Evolutionary conservation across 306 rosid species (phyloP).

Genomic region (Quercus engelmannii): DNA sequence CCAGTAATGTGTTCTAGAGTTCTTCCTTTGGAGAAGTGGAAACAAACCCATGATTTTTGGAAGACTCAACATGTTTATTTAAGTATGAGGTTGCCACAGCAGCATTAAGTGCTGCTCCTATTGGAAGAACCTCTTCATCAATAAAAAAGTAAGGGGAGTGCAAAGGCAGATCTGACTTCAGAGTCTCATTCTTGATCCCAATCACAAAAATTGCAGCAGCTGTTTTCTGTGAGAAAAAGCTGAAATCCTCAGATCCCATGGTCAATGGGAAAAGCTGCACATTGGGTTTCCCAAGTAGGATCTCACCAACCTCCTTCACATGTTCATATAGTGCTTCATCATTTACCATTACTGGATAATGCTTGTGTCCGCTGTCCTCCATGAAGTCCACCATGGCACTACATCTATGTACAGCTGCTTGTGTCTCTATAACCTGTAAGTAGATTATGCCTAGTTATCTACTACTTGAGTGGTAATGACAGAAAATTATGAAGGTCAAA

Average conservation of each 20-base stretch:
- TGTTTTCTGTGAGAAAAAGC: slow-evolving; percentile 42
- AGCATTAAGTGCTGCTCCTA: slow-evolving; percentile 53
- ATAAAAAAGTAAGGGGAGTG: slow-evolving; percentile 48
- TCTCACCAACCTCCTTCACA: slow-evolving; percentile 38
- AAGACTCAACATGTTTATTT: slow-evolving; percentile 8
- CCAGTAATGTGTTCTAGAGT: neutral
- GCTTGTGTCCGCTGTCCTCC: slow-evolving; percentile 29
- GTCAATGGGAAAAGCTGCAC: slow-evolving; percentile 33
- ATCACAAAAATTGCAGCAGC: slow-evolving; percentile 31
- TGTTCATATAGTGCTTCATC: slow-evolving; percentile 41
- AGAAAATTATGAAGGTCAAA: neutral
- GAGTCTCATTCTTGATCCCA: slow-evolving; percentile 34
- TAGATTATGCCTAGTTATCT: neutral
- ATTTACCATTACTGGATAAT: slow-evolving; percentile 44
- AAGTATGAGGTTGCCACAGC: slow-evolving; percentile 47
- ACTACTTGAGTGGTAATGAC: neutral
- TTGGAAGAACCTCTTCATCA: slow-evolving; percentile 48
- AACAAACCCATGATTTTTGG: neutral
- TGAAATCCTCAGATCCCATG: slow-evolving; percentile 55
- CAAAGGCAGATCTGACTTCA: slow-evolving; percentile 19
- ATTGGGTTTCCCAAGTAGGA: slow-evolving; percentile 37
- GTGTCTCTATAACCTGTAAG: slow-evolving; percentile 34
- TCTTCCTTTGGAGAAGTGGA: neutral
- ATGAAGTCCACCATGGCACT: slow-evolving; percentile 42
- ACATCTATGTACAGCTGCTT: slow-evolving; percentile 40